Evolutionary conservation across 1,284 basidiomycete species (phyloP).

Genomic region (Leccinum variabile): DNA sequence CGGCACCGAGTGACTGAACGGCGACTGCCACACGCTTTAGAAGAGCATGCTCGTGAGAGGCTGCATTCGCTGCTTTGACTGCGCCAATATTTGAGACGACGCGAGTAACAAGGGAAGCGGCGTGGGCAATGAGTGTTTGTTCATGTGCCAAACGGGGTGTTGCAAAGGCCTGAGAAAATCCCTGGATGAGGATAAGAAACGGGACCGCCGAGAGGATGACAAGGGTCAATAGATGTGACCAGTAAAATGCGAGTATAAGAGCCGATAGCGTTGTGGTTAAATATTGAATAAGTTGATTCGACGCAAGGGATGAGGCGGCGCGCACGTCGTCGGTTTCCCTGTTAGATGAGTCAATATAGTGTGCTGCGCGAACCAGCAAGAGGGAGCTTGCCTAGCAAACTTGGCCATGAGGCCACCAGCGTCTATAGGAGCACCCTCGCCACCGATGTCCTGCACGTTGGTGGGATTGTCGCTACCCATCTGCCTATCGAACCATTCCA

Average conservation of each 20-base stretch:
- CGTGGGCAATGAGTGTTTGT: slow-evolving; percentile 60
- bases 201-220: slow-evolving; percentile 94
- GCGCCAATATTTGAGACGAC: slow-evolving; percentile 75
- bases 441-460: too few relatives aligned
- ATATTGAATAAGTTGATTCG: slow-evolving; percentile 60
- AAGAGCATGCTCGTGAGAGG: slow-evolving; percentile 55
- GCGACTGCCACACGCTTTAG: slow-evolving; percentile 48
- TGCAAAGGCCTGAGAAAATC: slow-evolving; percentile 68
- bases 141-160: slow-evolving; percentile 70
- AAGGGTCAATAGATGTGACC: slow-evolving; percentile 83
- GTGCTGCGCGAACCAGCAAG: too few relatives aligned
- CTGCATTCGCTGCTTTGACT: slow-evolving; percentile 95
- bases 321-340: too few relatives aligned
- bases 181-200: slow-evolving; percentile 73
- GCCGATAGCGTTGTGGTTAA: background rate
- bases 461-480: too few relatives aligned
- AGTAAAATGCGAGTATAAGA: slow-evolving; percentile 78
- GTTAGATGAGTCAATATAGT: too few relatives aligned
- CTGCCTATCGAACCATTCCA: too few relatives aligned
- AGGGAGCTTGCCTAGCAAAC: too few relatives aligned
- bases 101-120: too few relatives aligned
- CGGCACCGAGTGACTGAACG: slow-evolving; percentile 57
- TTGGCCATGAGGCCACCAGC: too few relatives aligned
- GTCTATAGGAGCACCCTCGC: too few relatives aligned
- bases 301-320: slow-evolving; percentile 75